phyloP scores from a whole-genome alignment of 768 basidiomycete species.

The Boletus edulis region DNA sequence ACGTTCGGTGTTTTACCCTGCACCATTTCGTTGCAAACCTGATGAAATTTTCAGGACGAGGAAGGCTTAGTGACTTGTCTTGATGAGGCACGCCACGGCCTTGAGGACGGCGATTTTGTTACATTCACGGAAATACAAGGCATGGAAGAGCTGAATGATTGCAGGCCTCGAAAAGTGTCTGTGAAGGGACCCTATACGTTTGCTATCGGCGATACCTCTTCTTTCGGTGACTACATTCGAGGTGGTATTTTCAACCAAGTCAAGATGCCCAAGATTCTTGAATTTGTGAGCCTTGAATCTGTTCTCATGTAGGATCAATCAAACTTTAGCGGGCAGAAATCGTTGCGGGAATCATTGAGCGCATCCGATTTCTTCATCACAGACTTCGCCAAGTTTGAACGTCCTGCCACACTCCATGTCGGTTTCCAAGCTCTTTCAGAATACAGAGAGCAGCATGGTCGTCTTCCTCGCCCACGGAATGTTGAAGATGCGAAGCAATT shows the following conservation, averaged over 20 bases:
- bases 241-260: constrained; percentile 98
- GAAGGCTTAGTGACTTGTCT: constrained; percentile 96
- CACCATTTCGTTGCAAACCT: neutral
- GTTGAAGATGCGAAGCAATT: constrained; percentile 71
- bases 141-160: constrained; percentile 87
- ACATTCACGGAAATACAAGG: constrained; percentile 96
- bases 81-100: constrained; percentile 95
- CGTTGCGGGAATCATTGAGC: constrained; percentile 79
- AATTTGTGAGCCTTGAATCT: constrained; percentile 67
- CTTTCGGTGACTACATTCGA: constrained; percentile 69
- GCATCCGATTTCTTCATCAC: constrained; percentile 88
- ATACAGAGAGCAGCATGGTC: constrained; percentile 61
- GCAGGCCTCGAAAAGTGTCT: constrained; percentile 86
- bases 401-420: constrained; percentile 84
- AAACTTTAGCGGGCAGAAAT: constrained; percentile 61
- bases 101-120: constrained; percentile 98
- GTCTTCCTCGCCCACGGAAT: constrained; percentile 82
- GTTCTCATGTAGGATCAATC: neutral
- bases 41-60: constrained; percentile 48
- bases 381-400: constrained; percentile 97
- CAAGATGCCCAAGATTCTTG: constrained; percentile 96
- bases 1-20: constrained; percentile 1
- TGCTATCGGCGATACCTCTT: constrained; percentile 87
- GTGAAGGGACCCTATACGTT: constrained; percentile 99
- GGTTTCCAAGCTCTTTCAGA: constrained; percentile 93